Evolutionary conservation across 331 rosid species (phyloP), one percentile per base, ranked within the genome.

Genomic region (Erythrophleum ivorense): DNA sequence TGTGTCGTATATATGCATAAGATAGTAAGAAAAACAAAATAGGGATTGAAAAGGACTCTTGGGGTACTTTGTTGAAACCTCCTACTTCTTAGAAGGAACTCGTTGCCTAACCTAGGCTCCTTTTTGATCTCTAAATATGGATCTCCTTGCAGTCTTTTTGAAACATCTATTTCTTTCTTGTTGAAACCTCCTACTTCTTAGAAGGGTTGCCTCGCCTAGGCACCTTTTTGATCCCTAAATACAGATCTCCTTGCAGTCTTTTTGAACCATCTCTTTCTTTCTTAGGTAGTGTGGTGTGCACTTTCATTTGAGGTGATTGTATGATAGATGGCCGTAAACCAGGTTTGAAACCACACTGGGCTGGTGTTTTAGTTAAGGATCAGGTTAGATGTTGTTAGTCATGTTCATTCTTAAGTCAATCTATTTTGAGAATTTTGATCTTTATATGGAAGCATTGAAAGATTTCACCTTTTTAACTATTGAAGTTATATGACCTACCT

Each of bases 391-490:
- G 53, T 33, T 59, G 68, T 40, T 15, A 41, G 58, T 75, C 4
- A 24, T 49, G 31, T 13, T 75, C 9, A 3, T 75, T 59, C 71
- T 24, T 19, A 41, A 40, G n/a, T 76, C 1, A 7, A 69, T 34
- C 9, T 49, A 16, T 53, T 40, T 62, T 50, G 59, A 64, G 14
- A 45, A 45, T 45, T 15, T 36, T 34, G 13, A 49, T 67, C 31
- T 52, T 15, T n/a, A 59, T 34, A 38, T 46, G 9, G 64, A 80
- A 60, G 67, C n/a, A 70, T 75, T 43, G 18, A 21, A n/a, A 33
- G 65, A 57, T 43, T 71, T n/a, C 2, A 1, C 49, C 3, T 38
- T 65, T 74, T 43, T 29, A 24, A 18, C 29, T 29, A 21, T 14
- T 14, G 43, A 36, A 60, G 78, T 36, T 34, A 45, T 57, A 14